Evolutionary conservation across 805 yeast species (phyloP), one percentile per base, ranked within the genome.

Genomic region (Sugiyamaella mastotermitis): DNA sequence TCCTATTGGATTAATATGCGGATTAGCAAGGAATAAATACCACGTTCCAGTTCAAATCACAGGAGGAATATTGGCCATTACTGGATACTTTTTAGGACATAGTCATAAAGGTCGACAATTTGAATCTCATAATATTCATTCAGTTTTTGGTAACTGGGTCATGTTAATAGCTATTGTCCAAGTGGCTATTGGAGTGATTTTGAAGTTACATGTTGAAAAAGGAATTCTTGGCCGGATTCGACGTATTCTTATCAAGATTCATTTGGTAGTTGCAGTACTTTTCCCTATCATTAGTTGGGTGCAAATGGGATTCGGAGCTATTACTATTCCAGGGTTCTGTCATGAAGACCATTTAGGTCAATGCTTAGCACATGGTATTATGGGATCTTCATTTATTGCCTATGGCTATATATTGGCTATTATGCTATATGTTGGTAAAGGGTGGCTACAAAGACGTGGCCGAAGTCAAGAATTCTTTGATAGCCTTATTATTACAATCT

Each of bases 321-420:
- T 84, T 31, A 82, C 95, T 1, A 55, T 87, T 46, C 74, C 85
- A 47, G 96, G 95, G 2, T 90, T 87, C 60, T 90, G 97, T 61
- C 78, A 85, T 50, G 62, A 52, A 23, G 68, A 59, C 24, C 92
- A 84, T 52, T 78, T 94, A 0, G 97, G 97, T 17, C 97, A 90
- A 61, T 90, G 97, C 59, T 74, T 87, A 28, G 97, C 97, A 0
- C 97, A 90, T 58, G 97, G 96, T 3, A 84, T 90, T 43, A 90
- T 90, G 97, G 97, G 97, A 0, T 72, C 84, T 17, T 80, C 94
- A 0, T 90, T 90, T 50, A 72, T 90, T 8, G 61, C 70, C 3
- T 90, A 90, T 57, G 95, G 96, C 3, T 77, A 80, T 43, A 61
- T 86, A 8, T 68, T 85, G 49, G 57, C 76, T 2, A 58, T 78